Percentiles rank a stretch among this genome's conserved stretches.
Evolutionary conservation across 192 early-diverging fungal genomes (phyloP).

Genomic region (Coemansia erecta): DNA sequence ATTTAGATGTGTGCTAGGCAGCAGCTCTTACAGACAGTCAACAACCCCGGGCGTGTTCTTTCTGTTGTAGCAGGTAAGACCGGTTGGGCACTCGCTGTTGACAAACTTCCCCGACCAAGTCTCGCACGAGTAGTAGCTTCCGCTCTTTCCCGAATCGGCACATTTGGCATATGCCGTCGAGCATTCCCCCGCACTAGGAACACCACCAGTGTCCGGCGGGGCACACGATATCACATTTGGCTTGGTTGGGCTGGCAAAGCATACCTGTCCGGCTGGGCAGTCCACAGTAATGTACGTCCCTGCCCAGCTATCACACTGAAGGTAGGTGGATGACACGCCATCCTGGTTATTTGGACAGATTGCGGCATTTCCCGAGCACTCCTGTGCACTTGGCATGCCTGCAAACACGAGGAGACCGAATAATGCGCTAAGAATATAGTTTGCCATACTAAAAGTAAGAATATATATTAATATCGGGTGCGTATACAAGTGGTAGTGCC

Average conservation of each 20-base stretch:
- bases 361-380: constrained; percentile 45
- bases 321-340: constrained; percentile 50
- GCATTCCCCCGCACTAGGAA: constrained; percentile 25
- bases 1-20: not conserved
- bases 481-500: too few species aligned
- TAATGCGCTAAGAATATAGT: too few species aligned
- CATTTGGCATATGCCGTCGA: constrained; percentile 43
- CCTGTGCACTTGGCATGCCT: constrained; percentile 20
- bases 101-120: constrained; percentile 44
- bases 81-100: constrained; percentile 26
- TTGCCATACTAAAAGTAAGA: too few species aligned
- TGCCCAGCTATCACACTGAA: constrained; percentile 49
- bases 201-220: constrained; percentile 38
- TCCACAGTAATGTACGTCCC: constrained; percentile 23
- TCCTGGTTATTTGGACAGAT: constrained; percentile 48
- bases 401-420: constrained; percentile 19
- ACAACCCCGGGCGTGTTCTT: constrained; percentile 29
- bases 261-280: constrained; percentile 47
- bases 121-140: constrained; percentile 39
- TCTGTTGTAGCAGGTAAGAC: constrained; percentile 24
- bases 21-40: not conserved
- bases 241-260: constrained; percentile 52
- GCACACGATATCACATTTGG: constrained; percentile 44
- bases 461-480: too few species aligned
- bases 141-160: constrained; percentile 26